Percentiles rank a stretch among this genome's conserved stretches.
phyloP scores from a whole-genome alignment of 2,329 filamentous ascomycete species.

The Myriosclerotinia duriaeana region DNA sequence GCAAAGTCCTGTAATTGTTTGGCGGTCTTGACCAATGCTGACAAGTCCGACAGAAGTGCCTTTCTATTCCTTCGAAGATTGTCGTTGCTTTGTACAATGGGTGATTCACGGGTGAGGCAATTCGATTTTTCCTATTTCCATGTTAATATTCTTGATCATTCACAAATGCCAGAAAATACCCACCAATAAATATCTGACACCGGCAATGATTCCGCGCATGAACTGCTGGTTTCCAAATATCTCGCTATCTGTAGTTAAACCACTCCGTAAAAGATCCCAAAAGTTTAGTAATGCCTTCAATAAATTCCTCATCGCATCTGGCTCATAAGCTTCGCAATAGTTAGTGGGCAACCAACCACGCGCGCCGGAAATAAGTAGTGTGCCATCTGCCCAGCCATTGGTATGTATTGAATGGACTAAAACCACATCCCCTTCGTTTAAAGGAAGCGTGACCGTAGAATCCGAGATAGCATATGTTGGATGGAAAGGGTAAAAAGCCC shows the following conservation, averaged over 20 bases:
- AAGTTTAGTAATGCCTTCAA: constrained; percentile 86
- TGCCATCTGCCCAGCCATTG: constrained; percentile 98
- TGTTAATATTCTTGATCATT: constrained; percentile 20
- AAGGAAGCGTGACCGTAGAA: constrained; percentile 81
- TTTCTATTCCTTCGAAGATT: constrained; percentile 78
- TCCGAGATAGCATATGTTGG: constrained; percentile 75
- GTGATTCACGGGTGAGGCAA: constrained; percentile 80
- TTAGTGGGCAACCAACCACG: constrained; percentile 97
- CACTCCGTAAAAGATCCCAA: constrained; percentile 84
- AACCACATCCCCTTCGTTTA: constrained; percentile 89
- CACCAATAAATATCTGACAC: constrained; percentile 86
- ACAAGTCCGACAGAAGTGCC: constrained; percentile 83
- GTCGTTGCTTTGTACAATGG: constrained; percentile 72
- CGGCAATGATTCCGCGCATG: constrained; percentile 89
- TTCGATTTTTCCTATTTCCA: constrained; percentile 74
- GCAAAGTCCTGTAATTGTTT: constrained; percentile 78
- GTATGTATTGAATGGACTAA: constrained; percentile 95
- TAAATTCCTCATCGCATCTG: constrained; percentile 79
- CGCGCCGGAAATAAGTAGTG: constrained; percentile 78
- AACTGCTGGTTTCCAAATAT: constrained; percentile 91
- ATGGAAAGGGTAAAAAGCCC: constrained; percentile 90
- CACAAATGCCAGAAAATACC: constrained; percentile 43
- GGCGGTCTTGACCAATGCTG: constrained; percentile 81
- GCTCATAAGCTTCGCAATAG: constrained; percentile 94
- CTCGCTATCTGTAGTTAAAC: constrained; percentile 69